Evolutionary conservation across 129 eudicot genomes (phyloP), one percentile per base, ranked within the genome.

Genomic region (Artemisia tridentata): DNA sequence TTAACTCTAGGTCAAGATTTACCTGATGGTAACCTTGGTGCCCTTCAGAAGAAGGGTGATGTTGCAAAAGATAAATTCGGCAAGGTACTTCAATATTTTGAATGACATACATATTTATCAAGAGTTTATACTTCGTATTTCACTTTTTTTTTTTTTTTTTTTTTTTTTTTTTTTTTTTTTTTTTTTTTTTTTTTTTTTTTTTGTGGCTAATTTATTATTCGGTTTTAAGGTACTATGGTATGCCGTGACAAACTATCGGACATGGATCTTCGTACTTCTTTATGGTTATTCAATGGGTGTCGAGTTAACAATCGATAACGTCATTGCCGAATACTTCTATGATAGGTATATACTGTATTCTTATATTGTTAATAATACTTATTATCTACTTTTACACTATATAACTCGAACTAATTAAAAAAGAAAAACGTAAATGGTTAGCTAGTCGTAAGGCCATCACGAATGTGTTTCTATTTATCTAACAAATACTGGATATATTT

Each of bases 221-320:
- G 9, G 0, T 27, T 0, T 72, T 10, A 65, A 91, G 95, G 83
- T 91, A 17, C 29, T 91, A 20, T 70, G 80, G 83, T 67, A 85
- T 67, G 97, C 95, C 16, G 84, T 84, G 7, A 82, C 86, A 11
- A 91, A 91, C 61, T 91, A 91, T 54, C 80, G 92, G 63, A 88
- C 95, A 63, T 88, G 97, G 97, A 69, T 91, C 1, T 88, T 91
- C 72, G 88, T 88, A 67, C 83, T 91, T 16, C 77, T 91, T 15
- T 91, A 91, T 57, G 97, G 95, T 29, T 88, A 79, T 63, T 91
- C 97, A 1, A 85, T 91, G 89, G 97, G 95, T 57, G 97, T 91
- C 8, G 85, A 91, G 72, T 65, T 91, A 23, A 79, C 89, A 9
- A 87, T 81, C 2, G 86, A 91, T 68, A 91, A 91, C 25, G 86